Base-by-base conservation (phyloP, 805 yeast species). In the Spathaspora sp. region DNA sequence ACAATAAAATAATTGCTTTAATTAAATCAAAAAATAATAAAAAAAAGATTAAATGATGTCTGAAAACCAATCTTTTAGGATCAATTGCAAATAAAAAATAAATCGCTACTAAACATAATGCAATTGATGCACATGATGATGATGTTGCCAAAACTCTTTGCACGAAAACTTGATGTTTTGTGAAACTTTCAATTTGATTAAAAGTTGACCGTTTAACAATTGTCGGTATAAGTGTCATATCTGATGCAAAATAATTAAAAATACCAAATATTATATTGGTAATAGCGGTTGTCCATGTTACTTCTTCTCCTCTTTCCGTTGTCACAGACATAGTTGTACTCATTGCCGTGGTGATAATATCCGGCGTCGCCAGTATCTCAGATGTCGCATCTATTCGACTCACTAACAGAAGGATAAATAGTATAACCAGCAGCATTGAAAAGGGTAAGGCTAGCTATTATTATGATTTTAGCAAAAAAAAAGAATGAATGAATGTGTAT, bases 11-110 rank as follows among this genome's bases (percentile, higher is more conserved):
- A 11, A 84, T 57, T 0, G 92, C 91, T 65, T 91, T 90, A 40
- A 89, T 63, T 53, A 88, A 79, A 66, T 91, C 97, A 63, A 82
- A 89, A 14, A 79, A 66, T n/a, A 89, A 73, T 49, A 91, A 70
- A 49, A 86, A 80, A 44, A 82, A 70, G 56, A 90, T 84, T 54
- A 91, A 73, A 51, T 83, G 83, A 64, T 87, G 93, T 46, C 91
- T 74, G 67, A 87, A 87, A 20, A 82, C 82, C 38, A 79, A 59
- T 49, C 83, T 72, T 54, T 81, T 69, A 2, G 84, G 87, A 62
- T 86, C 91, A 31, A 86, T 85, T 50, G 86, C 82, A 2, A 74
- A 68, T 51, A 83, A 76, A 52, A 78, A 67, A 64, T 85, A 89
- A 52, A 88, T 72, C 7, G 88, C 84, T 0, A 75, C 56, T 4